A percentile compares a stretch with the other conserved stretches of the same genome.
Conservation (phyloP, 345 rosid genomes). For the Excoecaria cochinchinensis region DNA sequence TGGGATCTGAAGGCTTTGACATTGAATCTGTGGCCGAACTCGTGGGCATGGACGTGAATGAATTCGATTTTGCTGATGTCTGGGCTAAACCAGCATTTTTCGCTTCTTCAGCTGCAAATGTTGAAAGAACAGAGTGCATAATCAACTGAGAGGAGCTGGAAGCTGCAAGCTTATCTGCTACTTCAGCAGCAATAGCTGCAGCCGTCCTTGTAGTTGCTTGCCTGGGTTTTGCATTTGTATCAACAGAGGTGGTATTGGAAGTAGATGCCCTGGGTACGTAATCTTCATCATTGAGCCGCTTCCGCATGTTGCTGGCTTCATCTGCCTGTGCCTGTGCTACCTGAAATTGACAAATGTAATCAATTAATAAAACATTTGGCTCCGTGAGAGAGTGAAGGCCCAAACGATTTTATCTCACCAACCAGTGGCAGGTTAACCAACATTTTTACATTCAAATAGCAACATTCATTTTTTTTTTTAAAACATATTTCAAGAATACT, state of each 20-base stretch:
- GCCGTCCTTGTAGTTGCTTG: conserved; percentile 65
- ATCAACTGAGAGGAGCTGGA: conserved; percentile 90
- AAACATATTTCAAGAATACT: neutral
- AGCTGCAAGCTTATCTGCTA: conserved; percentile 84
- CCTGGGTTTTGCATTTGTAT: conserved; percentile 40
- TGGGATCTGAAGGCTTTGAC: conserved; percentile 51
- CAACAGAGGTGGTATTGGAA: conserved; percentile 23
- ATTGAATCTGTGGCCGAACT: conserved; percentile 26
- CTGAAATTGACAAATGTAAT: conserved; percentile 41
- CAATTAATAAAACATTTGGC: neutral
- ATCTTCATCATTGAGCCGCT: conserved; percentile 55
- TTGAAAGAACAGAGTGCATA: conserved; percentile 84
- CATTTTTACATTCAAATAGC: neutral
- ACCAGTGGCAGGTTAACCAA: neutral
- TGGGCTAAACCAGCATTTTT: conserved; percentile 51
- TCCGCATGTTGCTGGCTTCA: conserved; percentile 70
- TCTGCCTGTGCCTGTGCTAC: conserved; percentile 76
- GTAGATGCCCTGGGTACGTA: conserved; percentile 38
- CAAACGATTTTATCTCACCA: neutral
- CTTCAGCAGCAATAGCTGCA: conserved; percentile 94
- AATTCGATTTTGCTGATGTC: conserved; percentile 29
- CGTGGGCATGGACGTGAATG: conserved; percentile 21
- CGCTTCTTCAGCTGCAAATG: conserved; percentile 94
- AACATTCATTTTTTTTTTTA: neutral
- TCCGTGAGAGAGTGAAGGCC: neutral